Evolutionary conservation across 2,329 filamentous ascomycete species (phyloP).

Genomic region (Claviceps sp.): DNA sequence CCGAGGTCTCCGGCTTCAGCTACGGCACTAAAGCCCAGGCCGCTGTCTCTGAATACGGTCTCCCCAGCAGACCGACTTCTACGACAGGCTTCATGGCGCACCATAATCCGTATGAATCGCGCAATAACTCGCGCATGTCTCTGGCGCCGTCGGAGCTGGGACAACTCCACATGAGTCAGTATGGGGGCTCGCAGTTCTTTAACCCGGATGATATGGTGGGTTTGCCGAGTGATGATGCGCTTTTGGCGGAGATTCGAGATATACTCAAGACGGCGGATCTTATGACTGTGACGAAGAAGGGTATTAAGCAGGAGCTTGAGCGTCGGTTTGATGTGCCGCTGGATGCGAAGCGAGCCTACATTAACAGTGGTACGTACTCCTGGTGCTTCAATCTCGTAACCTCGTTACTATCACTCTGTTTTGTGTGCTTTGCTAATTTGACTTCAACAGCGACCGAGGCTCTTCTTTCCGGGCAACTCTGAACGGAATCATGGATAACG

Average conservation of each 20-base stretch:
- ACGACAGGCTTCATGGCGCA: slow-evolving; percentile 32
- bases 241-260: slow-evolving; percentile 87
- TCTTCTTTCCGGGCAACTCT: slow-evolving; percentile 63
- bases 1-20: slow-evolving; percentile 83
- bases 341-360: slow-evolving; percentile 82
- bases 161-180: slow-evolving; percentile 46
- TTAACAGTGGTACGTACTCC: slow-evolving; percentile 65
- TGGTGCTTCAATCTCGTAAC: neutral
- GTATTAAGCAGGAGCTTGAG: slow-evolving; percentile 87
- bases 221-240: slow-evolving; percentile 75
- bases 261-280: slow-evolving; percentile 84
- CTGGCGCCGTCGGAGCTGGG: slow-evolving; percentile 60
- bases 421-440: neutral
- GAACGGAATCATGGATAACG: slow-evolving; percentile 14
- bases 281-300: slow-evolving; percentile 98
- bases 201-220: slow-evolving; percentile 55
- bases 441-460: slow-evolving; percentile 54
- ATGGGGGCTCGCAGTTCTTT: slow-evolving; percentile 45
- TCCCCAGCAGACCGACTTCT: slow-evolving; percentile 43
- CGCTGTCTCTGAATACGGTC: slow-evolving; percentile 56
- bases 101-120: slow-evolving; percentile 36
- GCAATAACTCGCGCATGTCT: slow-evolving; percentile 57
- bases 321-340: slow-evolving; percentile 75
- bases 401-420: slow-evolving; percentile 7
- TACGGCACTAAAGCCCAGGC: slow-evolving; percentile 77